These are phyloP conservation scores for Kwoniella heveanensis DNA, from an alignment of 768 basidiomycete genomes.

Conservation along the genomic window DNA sequence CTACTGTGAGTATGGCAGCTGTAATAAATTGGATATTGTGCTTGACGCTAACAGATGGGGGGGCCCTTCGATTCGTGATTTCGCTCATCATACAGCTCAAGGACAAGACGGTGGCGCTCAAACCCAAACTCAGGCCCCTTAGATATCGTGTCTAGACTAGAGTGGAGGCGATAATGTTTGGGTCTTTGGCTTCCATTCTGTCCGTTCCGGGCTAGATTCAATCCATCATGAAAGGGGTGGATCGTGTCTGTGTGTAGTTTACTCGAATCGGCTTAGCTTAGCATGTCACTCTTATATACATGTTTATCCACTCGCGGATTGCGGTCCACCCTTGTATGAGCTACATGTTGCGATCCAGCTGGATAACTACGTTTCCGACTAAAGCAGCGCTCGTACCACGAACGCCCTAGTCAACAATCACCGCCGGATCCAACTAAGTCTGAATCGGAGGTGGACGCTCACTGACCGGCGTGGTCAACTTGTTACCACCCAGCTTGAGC, in stretches of 20 bases:
- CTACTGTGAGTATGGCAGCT: conserved; percentile 30
- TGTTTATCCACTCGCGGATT: neutral
- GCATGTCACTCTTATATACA: neutral
- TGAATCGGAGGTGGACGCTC: neutral
- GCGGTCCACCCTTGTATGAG: no score
- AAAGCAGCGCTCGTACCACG: no score
- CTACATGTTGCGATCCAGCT: neutral
- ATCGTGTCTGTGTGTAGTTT: neutral
- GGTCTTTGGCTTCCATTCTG: neutral
- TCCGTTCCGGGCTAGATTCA: no score
- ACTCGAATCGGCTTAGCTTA: neutral
- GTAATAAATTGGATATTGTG: no score
- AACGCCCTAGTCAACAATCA: no score
- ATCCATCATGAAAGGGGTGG: neutral
- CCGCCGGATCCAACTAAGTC: neutral
- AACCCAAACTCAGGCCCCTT: conserved; percentile 18
- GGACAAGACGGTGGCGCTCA: conserved; percentile 24
- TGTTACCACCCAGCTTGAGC: neutral
- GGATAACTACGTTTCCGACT: no score
- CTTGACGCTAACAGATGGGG: no score
- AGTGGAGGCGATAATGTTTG: neutral
- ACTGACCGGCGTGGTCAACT: neutral
- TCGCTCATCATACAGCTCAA: conserved; percentile 20
- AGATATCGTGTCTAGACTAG: neutral
- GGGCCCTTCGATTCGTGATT: no score